Evolutionary conservation across 345 rosid species (phyloP).

Genomic region (Syzygium grande): DNA sequence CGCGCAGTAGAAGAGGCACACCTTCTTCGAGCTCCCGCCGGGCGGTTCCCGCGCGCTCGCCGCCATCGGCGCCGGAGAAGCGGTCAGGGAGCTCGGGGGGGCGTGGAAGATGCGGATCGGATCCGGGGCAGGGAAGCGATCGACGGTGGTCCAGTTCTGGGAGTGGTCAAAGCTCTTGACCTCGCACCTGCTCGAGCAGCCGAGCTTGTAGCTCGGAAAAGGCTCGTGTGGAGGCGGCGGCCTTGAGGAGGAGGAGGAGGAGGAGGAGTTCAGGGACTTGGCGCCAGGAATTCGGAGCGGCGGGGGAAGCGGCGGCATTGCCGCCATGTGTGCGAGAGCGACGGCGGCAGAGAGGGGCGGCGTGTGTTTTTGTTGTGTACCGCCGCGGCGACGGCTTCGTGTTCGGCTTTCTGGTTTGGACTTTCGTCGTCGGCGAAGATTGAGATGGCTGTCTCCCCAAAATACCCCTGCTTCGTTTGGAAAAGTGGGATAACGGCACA

Average conservation of each 20-base stretch:
- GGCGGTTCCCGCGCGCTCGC: conserved; percentile 39
- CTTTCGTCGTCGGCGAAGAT: not conserved
- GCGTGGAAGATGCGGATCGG: conserved; percentile 29
- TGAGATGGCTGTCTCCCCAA: not conserved
- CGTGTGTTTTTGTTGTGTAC: not conserved
- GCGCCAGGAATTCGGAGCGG: not conserved
- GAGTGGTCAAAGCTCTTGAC: conserved; percentile 49
- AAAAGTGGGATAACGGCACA: not conserved
- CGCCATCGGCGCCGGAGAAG: conserved; percentile 41
- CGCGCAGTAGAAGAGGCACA: conserved; percentile 65
- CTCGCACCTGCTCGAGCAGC: conserved; percentile 20
- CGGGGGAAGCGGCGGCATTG: not conserved
- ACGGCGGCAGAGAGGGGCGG: not conserved
- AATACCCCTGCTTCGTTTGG: not conserved
- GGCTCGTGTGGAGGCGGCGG: not conserved
- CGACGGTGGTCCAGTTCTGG: conserved; percentile 30
- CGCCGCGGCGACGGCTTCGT: not conserved
- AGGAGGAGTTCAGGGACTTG: not conserved
- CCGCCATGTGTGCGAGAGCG: conserved; percentile 4
- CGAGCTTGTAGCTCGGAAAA: not conserved
- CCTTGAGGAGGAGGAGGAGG: not conserved
- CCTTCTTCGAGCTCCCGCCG: conserved; percentile 43
- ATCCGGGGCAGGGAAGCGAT: conserved; percentile 42
- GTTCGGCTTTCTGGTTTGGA: not conserved
- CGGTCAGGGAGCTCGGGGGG: conserved; percentile 4